Evolutionary conservation across 2,329 filamentous ascomycete genomes (phyloP).

Genomic region (Fusarium phyllophilum): DNA sequence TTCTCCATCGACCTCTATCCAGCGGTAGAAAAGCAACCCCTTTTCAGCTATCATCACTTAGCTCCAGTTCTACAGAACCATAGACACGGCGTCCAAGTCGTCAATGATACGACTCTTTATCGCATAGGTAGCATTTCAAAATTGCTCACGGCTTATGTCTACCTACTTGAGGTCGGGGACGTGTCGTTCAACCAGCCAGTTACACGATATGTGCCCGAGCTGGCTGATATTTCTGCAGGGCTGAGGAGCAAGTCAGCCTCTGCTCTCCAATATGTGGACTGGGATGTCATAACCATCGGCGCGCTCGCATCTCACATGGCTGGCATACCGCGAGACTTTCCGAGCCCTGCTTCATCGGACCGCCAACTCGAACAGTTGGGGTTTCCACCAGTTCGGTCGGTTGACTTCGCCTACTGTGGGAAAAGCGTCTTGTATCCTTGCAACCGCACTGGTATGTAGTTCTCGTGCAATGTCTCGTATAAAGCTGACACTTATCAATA

Average conservation of each 20-base stretch:
- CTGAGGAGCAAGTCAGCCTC: neutral
- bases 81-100: neutral
- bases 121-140: conserved; percentile 14
- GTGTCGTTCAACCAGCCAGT: neutral
- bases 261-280: neutral
- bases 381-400: neutral
- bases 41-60: neutral
- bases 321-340: neutral
- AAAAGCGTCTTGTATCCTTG: neutral
- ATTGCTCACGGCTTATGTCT: neutral
- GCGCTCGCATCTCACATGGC: neutral
- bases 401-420: neutral
- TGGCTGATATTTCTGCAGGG: neutral
- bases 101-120: neutral
- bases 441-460: neutral
- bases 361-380: neutral
- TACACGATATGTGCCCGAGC: neutral
- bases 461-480: rapidly evolving
- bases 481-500: neutral
- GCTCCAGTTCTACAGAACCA: neutral
- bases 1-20: neutral
- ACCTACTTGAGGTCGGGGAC: rapidly evolving
- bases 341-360: neutral
- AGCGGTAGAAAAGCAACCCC: neutral
- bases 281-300: neutral